Evolutionary conservation across 1,284 basidiomycete genomes (phyloP), one percentile per base, ranked within the genome.

Genomic region (Rhodotorula sp.): DNA sequence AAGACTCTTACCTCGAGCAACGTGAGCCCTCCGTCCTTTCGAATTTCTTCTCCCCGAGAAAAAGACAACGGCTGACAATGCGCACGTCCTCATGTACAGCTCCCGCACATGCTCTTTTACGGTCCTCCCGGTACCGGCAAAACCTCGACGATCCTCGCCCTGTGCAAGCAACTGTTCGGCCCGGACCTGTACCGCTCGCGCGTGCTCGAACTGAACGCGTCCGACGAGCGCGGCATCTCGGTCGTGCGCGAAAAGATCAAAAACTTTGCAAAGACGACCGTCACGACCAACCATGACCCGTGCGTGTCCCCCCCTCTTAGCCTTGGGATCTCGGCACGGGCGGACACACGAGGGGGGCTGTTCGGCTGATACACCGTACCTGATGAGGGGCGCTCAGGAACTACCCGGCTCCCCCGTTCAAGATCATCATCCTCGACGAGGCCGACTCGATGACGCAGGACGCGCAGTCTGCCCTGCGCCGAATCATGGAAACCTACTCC

Each of bases 361-460:
- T 5, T 3, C 20, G 6, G 16, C 31, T 59, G 48, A 52, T n/a
- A 12, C 18, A 2, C 0, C 20, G 21, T 26, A 26, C 3, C 3
- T 29, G 29, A 2, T 29, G 29, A 29, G 29, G 29, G 29, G 29
- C 58, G 20, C 51, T 6, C 66, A 77, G 77, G n/a, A 75, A 70
- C 65, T 98, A 97, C 80, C 95, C 96, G 39, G 97, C 92, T 80
- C 97, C 97, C 47, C 96, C 97, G 0, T 99, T 93, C 85, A 99
- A 99, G 82, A 97, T 99, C 78, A 91, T 99, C 80, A 98, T 99
- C 74, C 87, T 99, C 26, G 97, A 99, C 80, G 97, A 99, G 83
- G 97, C 97, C 52, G 97, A 99, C 81, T 96, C 93, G 20, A 99
- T 99, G 96, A 99, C 96, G 12, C 97, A 99, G 82, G 96, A 99